Evolutionary conservation across 192 early-diverging fungal genomes (phyloP).

Genomic region (Coemansia reversa): DNA sequence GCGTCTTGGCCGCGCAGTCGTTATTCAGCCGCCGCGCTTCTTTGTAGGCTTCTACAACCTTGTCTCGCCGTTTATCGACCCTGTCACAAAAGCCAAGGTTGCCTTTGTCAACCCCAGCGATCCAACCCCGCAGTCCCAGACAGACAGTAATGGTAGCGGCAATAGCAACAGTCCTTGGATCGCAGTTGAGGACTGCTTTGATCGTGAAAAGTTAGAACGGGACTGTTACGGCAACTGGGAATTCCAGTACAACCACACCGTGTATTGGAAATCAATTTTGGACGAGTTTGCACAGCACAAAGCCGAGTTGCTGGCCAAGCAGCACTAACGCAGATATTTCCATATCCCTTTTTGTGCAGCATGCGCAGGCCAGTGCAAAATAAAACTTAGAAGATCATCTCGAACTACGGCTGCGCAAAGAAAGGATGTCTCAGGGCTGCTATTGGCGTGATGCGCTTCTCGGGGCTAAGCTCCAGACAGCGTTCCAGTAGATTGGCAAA

Average conservation of each 20-base stretch:
- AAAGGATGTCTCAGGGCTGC: slow-evolving; percentile 92
- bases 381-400: no score
- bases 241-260: slow-evolving; percentile 66
- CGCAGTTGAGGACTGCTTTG: slow-evolving; percentile 41
- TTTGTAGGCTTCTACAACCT: slow-evolving; percentile 80
- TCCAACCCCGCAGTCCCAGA: slow-evolving; percentile 7
- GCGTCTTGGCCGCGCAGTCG: slow-evolving; percentile 65
- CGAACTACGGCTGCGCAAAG: slow-evolving; percentile 30
- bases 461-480: slow-evolving; percentile 79
- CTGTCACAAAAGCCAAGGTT: slow-evolving; percentile 84
- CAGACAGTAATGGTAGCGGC: not conserved
- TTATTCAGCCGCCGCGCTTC: slow-evolving; percentile 83
- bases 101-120: slow-evolving; percentile 74
- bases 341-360: not conserved
- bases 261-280: slow-evolving; percentile 65
- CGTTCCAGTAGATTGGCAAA: slow-evolving; percentile 89
- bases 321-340: not conserved
- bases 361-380: no score
- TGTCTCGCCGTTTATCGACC: slow-evolving; percentile 88
- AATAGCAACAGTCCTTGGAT: slow-evolving; percentile 44
- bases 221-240: slow-evolving; percentile 73
- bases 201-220: slow-evolving; percentile 53
- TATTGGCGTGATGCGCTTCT: slow-evolving; percentile 79
- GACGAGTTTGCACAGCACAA: slow-evolving; percentile 47
- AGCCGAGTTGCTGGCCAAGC: slow-evolving; percentile 18